These are phyloP conservation scores for Aspergillus japonicus DNA, from an alignment of 2,329 filamentous ascomycete species.

Conservation along the genomic window DNA sequence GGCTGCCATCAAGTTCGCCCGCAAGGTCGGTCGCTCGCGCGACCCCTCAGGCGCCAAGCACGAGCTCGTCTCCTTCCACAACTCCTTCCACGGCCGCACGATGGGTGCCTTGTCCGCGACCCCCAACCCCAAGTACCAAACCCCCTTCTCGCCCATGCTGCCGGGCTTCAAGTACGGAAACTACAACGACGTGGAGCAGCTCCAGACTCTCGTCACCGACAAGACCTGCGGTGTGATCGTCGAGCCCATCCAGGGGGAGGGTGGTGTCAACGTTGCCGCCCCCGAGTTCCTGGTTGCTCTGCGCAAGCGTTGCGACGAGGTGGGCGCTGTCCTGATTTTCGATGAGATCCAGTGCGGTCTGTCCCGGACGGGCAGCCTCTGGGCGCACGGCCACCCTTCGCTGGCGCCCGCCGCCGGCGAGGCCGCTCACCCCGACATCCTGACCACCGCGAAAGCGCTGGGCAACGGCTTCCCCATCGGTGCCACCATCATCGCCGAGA, in stretches of 20 bases:
- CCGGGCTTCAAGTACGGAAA: conserved; percentile 85
- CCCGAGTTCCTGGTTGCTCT: conserved; percentile 81
- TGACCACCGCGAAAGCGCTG: conserved; percentile 93
- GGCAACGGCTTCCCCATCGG: conserved; percentile 96
- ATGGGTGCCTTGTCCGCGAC: conserved; percentile 96
- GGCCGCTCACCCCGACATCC: conserved; percentile 85
- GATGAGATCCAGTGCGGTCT: conserved; percentile 98
- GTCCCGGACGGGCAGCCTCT: conserved; percentile 79
- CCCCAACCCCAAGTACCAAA: conserved; percentile 96
- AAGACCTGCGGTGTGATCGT: conserved; percentile 92
- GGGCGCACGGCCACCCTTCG: conserved; percentile 78
- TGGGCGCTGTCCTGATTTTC: conserved; percentile 85
- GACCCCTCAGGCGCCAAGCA: conserved; percentile 71
- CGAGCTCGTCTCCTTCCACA: conserved; percentile 86
- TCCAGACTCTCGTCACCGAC: conserved; percentile 73
- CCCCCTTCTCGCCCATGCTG: conserved; percentile 91
- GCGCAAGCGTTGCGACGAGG: conserved; percentile 78
- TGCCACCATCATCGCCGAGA: conserved; percentile 67
- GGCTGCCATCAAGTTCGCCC: conserved; percentile 93
- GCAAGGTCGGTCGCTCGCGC: conserved; percentile 78
- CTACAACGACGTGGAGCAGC: conserved; percentile 75
- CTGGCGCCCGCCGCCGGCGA: conserved; percentile 41
- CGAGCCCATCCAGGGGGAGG: conserved; percentile 96
- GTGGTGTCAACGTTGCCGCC: conserved; percentile 80
- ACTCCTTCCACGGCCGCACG: conserved; percentile 93